These are phyloP conservation scores for Penicillium sp. DNA, from an alignment of 2,329 filamentous ascomycete species.

Conservation along the genomic window DNA sequence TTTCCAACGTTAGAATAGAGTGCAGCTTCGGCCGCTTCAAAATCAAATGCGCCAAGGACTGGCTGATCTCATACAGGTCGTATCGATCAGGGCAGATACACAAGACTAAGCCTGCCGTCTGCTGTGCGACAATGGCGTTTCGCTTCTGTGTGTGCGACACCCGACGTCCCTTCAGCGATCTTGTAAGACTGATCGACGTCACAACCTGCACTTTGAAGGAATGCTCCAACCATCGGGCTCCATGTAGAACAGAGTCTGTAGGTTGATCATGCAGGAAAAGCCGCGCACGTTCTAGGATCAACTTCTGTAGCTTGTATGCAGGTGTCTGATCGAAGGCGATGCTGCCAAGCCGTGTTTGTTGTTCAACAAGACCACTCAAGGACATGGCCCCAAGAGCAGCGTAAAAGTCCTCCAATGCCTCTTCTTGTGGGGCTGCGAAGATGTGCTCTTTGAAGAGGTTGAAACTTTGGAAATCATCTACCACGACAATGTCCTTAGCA, in stretches of 20 bases:
- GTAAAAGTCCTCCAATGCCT: conserved; percentile 81
- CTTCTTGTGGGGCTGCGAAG: conserved; percentile 86
- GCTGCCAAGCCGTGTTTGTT: conserved; percentile 70
- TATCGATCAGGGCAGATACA: conserved; percentile 70
- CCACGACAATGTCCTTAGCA: conserved; percentile 69
- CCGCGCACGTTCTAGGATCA: conserved; percentile 82
- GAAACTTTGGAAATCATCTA: conserved; percentile 88
- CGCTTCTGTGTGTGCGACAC: conserved; percentile 71
- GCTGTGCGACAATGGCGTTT: conserved; percentile 65
- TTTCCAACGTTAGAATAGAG: conserved; percentile 86
- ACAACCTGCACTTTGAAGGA: conserved; percentile 77
- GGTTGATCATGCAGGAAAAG: conserved; percentile 86
- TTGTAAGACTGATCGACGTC: conserved; percentile 71
- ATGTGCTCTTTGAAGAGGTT: conserved; percentile 82
- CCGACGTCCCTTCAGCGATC: conserved; percentile 68
- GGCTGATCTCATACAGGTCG: conserved; percentile 89
- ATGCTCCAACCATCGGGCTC: conserved; percentile 86
- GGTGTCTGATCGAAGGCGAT: conserved; percentile 64
- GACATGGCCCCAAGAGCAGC: conserved; percentile 71
- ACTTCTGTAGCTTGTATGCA: conserved; percentile 69
- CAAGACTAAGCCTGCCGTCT: conserved; percentile 62
- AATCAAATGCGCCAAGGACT: conserved; percentile 77
- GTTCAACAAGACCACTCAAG: conserved; percentile 73
- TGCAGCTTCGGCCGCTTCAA: conserved; percentile 81
- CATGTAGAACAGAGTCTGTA: conserved; percentile 75